These are phyloP conservation scores for Ilyonectria sp. DNA, from an alignment of 2,329 filamentous ascomycete genomes.

Conservation along the genomic window DNA sequence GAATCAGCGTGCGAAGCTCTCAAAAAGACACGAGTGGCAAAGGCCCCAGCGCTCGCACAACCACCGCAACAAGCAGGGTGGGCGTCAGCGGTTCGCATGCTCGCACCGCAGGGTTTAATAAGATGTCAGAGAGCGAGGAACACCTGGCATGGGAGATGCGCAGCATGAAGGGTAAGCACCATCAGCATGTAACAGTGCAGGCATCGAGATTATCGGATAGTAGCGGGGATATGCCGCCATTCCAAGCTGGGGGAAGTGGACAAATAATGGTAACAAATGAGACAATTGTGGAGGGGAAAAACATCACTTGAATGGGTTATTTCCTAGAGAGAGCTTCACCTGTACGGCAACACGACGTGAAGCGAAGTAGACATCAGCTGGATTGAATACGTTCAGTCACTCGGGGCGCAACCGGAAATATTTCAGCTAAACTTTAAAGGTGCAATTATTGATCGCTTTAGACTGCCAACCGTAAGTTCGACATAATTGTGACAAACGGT, in stretches of 20 bases:
- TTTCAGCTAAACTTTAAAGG: too few species aligned
- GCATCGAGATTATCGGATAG: background rate
- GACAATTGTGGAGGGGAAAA: background rate
- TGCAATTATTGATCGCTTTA: too few species aligned
- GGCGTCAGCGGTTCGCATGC: background rate
- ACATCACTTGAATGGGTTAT: constrained; percentile 18
- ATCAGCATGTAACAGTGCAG: background rate
- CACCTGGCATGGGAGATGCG: constrained; percentile 30
- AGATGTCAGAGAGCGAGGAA: constrained; percentile 31
- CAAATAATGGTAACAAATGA: background rate
- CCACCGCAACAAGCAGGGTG: background rate
- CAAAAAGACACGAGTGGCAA: constrained; percentile 3
- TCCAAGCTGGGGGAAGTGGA: background rate
- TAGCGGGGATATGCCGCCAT: background rate
- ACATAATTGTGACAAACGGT: too few species aligned
- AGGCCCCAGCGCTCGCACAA: background rate
- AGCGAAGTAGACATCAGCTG: too few species aligned
- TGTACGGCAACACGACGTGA: too few species aligned
- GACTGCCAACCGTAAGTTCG: too few species aligned
- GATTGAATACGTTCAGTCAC: too few species aligned
- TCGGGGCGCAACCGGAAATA: too few species aligned
- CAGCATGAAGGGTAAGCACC: background rate
- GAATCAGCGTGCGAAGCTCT: constrained; percentile 12
- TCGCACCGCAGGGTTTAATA: constrained; percentile 6
- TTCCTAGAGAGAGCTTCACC: too few species aligned